phyloP scores from a whole-genome alignment of 23 red algal genomes.

The Porphyridium purpureum region DNA sequence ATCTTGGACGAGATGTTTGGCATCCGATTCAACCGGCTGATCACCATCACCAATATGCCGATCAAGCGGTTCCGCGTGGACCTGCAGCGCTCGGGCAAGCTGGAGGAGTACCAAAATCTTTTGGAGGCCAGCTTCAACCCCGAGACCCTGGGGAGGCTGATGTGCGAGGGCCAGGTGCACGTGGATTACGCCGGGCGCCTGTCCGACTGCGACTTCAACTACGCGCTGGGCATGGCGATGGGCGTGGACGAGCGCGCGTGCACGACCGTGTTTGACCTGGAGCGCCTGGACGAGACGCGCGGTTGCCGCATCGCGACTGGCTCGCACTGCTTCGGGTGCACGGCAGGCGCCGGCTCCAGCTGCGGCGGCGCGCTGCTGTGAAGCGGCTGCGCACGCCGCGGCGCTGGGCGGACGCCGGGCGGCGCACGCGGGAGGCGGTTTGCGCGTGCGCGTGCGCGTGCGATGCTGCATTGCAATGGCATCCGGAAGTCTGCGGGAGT shows the following conservation, averaged over 20 bases:
- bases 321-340: slow-evolving; percentile 86
- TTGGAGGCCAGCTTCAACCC: slow-evolving; percentile 43
- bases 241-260: not conserved
- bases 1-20: slow-evolving; percentile 56
- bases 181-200: slow-evolving; percentile 58
- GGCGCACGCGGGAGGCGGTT: too few relatives aligned
- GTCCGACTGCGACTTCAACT: slow-evolving; percentile 98
- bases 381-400: too few relatives aligned
- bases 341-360: slow-evolving; percentile 81
- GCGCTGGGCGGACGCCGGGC: too few relatives aligned
- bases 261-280: slow-evolving; percentile 69
- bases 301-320: slow-evolving; percentile 40
- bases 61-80: slow-evolving; percentile 89
- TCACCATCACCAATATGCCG: slow-evolving; percentile 89
- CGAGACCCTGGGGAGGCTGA: slow-evolving; percentile 30
- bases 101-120: slow-evolving; percentile 45
- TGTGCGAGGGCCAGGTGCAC: slow-evolving; percentile 89
- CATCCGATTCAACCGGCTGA: slow-evolving; percentile 54
- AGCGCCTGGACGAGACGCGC: slow-evolving; percentile 20
- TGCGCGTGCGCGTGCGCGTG: too few relatives aligned
- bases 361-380: slow-evolving; percentile 50
- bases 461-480: too few relatives aligned
- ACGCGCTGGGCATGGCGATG: slow-evolving; percentile 60
- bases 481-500: too few relatives aligned
- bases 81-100: slow-evolving; percentile 14